Base-by-base conservation (phyloP, 441 rosid species). In the Euphorbia corollata region DNA sequence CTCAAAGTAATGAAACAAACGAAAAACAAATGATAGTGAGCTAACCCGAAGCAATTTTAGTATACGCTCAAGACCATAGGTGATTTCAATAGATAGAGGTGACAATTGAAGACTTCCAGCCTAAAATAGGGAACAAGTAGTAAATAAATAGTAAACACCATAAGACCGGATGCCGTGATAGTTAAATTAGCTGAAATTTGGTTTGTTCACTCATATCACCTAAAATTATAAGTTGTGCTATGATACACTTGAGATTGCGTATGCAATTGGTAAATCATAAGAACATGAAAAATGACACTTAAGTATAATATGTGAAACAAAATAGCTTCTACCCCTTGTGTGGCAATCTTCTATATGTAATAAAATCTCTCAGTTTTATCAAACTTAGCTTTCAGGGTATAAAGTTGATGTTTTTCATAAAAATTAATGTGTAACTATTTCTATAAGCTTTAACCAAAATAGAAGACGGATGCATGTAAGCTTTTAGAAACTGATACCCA, bases 51-150 rank as follows among this genome's bases (percentile, higher is more conserved):
- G 99, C 76, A 88, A 83, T 97, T 91, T 94, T 57, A 94, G 84
- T 61, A 94, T 89, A 66, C 96, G 96, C 87, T 94, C 97, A 59
- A 94, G 97, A 47, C 99, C 99, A 80, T 91, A 94, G 20, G 99
- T 94, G 67, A 91, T 91, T 83, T 94, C 99, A 82, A 94, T 93
- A 76, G 97, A 94, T 79, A 89, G 80, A 8, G 97, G 97, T 58
- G 89, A 86, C 81, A 94, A 70, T 66, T 75, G 96, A 77, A 94
- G 89, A 84, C 99, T 89, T 73, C 99, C 97, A 70, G 96, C 96
- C 99, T 94, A 54, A 56, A 58, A 50, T 4, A 27, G 4, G 32
- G 41, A 8, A 19, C 19, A 48, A 77, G 27, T 65, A 43, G 68
- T 64, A 71, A 59, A 38, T 22, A 30, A 30, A 68, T 47, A 45